Conservation (phyloP, 495 filamentous ascomycete genomes). For the Barbatosphaeria neglecta region DNA sequence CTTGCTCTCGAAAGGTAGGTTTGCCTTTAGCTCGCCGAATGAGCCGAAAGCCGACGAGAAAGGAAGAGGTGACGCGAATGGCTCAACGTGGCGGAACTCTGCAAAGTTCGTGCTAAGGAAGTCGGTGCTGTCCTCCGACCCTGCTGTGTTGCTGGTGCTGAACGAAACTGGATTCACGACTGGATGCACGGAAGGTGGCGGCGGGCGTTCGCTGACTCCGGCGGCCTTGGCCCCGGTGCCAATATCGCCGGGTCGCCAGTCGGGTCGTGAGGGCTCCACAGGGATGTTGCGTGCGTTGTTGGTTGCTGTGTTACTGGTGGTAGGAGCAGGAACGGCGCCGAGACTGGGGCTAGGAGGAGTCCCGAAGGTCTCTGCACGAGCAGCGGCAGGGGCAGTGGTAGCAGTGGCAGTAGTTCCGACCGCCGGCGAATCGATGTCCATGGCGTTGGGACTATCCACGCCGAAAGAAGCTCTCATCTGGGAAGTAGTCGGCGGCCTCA, state of each 20-base stretch:
- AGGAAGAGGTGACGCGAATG: constrained; percentile 43
- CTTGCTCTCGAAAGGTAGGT: constrained; percentile 62
- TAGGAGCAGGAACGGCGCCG: constrained; percentile 5
- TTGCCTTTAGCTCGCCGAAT: constrained; percentile 52
- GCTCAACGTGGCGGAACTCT: constrained; percentile 55
- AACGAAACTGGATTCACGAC: constrained; percentile 4
- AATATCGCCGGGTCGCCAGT: constrained; percentile 35
- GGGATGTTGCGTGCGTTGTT: constrained; percentile 28
- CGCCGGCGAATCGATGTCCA: constrained; percentile 44
- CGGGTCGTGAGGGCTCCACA: constrained; percentile 35
- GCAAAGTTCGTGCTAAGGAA: constrained; percentile 47
- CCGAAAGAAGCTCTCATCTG: constrained; percentile 6
- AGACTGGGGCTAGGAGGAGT: no score
- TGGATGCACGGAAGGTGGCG: constrained; percentile 14
- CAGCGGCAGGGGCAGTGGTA: no score
- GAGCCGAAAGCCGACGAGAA: constrained; percentile 41
- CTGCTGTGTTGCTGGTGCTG: constrained; percentile 12
- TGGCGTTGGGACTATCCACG: constrained; percentile 31
- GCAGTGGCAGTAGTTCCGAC: constrained; percentile 1
- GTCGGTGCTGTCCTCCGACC: constrained; percentile 33
- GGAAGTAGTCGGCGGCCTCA: constrained; percentile 9
- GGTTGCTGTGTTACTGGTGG: constrained; percentile 8
- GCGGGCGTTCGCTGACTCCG: no score
- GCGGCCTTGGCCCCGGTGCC: constrained; percentile 18
- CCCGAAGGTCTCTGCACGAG: no score